Evolutionary conservation across 2,329 filamentous ascomycete species (phyloP), one percentile per base, ranked within the genome.

Genomic region (Aspergillus tubingensis): DNA sequence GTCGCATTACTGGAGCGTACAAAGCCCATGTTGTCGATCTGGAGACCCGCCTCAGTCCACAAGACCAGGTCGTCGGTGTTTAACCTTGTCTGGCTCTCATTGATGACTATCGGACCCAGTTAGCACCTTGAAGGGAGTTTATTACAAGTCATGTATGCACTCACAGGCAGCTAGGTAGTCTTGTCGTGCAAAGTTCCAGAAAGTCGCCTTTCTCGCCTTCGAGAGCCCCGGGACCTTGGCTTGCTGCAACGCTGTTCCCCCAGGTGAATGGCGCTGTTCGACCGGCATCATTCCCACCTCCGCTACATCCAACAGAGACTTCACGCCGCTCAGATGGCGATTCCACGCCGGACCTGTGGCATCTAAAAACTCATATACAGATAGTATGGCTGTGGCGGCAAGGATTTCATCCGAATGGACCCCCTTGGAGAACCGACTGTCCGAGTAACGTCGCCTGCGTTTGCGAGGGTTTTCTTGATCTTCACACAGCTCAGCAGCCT

Each of bases 291-390:
- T 76, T 1, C 76, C 76, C 25, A 76, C 72, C 60, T 79, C 75
- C 11, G 76, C 75, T 27, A 79, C 72, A 67, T 80, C 85, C 56
- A 88, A 80, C 19, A 89, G 76, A 0, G 85, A 85, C 64, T 88
- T 88, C 0, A 88, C 84, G 0, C 86, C 87, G 65, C 85, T 88
- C 5, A 90, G 74, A 75, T 90, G 88, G 3, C 85, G 72, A 65
- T 83, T 82, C 86, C 86, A 90, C 19, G 86, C 86, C 0, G 81
- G 80, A 2, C 84, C 84, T 0, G 85, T 87, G 1, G 85, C 84
- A 70, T 89, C 86, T n/a, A 89, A 77, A 60, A 89, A 86, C 63
- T 90, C 87, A 68, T 89, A 89, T 0, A 87, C 84, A 60, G 86
- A 89, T 1, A 90, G 73, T 13, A 90, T 88, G 0, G 87, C 86